Base-by-base conservation (phyloP, 768 basidiomycete species). In the Panellus pusillus region DNA sequence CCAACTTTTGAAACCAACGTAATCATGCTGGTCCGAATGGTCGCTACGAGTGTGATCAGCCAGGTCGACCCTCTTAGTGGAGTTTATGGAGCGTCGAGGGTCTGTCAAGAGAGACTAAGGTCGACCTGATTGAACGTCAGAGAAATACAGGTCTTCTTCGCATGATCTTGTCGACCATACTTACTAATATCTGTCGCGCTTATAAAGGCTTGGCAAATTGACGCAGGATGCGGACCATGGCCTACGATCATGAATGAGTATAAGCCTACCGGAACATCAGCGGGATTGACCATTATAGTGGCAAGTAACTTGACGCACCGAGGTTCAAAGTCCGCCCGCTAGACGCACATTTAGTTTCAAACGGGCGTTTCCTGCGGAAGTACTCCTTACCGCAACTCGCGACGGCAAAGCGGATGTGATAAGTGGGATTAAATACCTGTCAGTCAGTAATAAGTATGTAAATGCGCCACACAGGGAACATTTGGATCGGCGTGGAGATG, bases 401-500 rank as follows among this genome's bases (percentile, higher is more conserved):
- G 3, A 76, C 9, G 4, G 74, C 67, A 18, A 77, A 61, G 15
- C 40, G 12, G 63, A 55, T 19, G 76, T 68, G 20, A 70, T 37
- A 3, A 61, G 47, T 0, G 73, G 65, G 12, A 77, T 57, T 57
- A 69, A 67, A 9, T 60, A 65, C 6, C 65, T 65, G 50, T 71
- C 72, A 18, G 72, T 76, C 27, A 78, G 66, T n/a, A n/a, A n/a
- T n/a, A n/a, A n/a, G n/a, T 13, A 73, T 55, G 44, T 45, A 45
- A 12, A 45, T 74, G 43, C 74, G 66, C 70, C 74, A 74, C 0
- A 74, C 74, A 39, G 76, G 69, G 66, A 76, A 77, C 14, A 78
- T 55, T 61, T 78, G 77, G 17, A 78, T 76, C 0, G 75, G 75
- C 14, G 74, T 77, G 2, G 75, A 78, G 8, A 77, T 67, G 1